phyloP scores from a whole-genome alignment of 176 grass and related monocot genomes.

The Triticum timopheevii region DNA sequence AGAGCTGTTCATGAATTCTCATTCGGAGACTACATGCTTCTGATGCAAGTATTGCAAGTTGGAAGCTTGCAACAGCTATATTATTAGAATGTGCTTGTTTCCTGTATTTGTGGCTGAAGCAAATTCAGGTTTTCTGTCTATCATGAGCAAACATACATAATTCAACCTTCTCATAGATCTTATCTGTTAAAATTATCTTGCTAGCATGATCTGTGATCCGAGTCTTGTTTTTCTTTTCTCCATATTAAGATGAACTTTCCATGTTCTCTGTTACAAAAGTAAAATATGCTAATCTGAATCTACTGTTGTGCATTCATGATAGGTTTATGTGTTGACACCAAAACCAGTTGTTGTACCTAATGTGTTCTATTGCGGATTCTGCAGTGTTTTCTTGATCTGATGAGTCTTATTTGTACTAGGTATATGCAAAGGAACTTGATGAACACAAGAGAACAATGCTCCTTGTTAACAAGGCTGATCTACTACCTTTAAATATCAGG shows the following conservation, averaged over 20 bases:
- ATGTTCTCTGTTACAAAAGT: neutral
- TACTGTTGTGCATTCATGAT: neutral
- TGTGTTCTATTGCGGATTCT: neutral
- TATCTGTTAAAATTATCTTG: neutral
- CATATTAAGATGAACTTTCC: neutral
- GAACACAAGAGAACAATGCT: constrained; percentile 83
- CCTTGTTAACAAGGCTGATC: constrained; percentile 97
- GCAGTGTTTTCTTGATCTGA: neutral
- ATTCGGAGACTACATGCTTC: neutral
- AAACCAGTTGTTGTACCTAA: neutral
- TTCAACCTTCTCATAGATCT: neutral
- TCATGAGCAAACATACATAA: neutral
- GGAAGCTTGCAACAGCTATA: neutral
- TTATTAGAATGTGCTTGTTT: neutral
- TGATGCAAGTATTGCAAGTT: neutral
- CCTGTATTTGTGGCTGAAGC: neutral
- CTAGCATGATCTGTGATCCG: neutral
- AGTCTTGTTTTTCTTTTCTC: neutral
- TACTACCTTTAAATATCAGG: constrained; percentile 80
- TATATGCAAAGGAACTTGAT: constrained; percentile 79
- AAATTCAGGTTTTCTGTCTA: neutral
- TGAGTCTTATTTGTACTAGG: constrained; percentile 45
- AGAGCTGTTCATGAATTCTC: neutral
- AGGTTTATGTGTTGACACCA: neutral
- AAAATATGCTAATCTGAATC: neutral